Percentiles rank a stretch among this genome's conserved stretches.
Evolutionary conservation across 1,284 basidiomycete genomes (phyloP).

Genomic region (Leccinum pallidistipes): DNA sequence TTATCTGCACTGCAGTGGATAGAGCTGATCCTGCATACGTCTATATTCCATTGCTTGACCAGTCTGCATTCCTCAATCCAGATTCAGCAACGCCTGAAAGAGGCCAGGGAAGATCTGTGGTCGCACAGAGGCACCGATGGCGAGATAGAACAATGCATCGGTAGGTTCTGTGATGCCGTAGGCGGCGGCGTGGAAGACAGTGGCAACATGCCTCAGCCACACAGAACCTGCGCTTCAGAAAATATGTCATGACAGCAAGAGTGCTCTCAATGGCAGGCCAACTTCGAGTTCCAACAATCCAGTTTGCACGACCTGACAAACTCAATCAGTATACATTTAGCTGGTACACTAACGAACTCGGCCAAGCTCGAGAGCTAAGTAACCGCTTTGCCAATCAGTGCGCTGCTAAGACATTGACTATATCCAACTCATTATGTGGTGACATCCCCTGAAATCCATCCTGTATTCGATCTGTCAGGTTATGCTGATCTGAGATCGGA

Average conservation of each 20-base stretch:
- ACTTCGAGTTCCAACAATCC: background rate
- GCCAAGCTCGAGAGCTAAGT: background rate
- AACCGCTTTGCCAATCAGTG: background rate
- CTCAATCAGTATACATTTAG: background rate
- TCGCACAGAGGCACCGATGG: conserved; percentile 86
- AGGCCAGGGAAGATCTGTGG: conserved; percentile 82
- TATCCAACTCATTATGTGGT: no score
- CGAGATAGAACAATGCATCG: conserved; percentile 65
- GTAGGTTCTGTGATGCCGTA: conserved; percentile 67
- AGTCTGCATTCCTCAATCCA: conserved; percentile 79
- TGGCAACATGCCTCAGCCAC: background rate
- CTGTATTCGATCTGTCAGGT: no score
- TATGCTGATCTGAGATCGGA: no score
- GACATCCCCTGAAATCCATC: no score
- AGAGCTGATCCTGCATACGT: conserved; percentile 89
- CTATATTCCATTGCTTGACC: conserved; percentile 71
- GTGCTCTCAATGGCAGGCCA: background rate
- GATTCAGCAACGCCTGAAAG: conserved; percentile 79
- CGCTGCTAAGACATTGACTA: background rate
- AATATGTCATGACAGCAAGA: background rate
- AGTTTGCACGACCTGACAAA: background rate
- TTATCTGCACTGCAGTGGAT: conserved; percentile 46
- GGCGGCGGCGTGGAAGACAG: background rate
- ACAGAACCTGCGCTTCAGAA: background rate
- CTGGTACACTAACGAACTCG: background rate